Evolutionary conservation across 106 monocot species (phyloP), one percentile per base, ranked within the genome.

Genomic region (Dioscorea dumetorum): DNA sequence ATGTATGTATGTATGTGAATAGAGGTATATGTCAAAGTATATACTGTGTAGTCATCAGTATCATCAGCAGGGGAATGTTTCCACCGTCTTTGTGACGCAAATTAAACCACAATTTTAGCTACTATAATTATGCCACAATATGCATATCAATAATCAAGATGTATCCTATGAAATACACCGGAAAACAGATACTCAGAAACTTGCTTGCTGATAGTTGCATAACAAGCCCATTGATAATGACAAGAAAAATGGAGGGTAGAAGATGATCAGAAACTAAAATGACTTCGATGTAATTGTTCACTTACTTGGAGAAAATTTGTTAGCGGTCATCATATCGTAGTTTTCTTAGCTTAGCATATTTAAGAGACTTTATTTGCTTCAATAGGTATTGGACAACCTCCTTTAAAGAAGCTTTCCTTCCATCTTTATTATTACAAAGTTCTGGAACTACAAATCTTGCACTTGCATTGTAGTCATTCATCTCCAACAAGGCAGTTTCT

Each of bases 391-490:
- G 57, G 21, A 79, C 68, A 22, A 67, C 73, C n/a, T 79, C 78
- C 33, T 67, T 73, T 56, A 79, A 21, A 17, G 52, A 68, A 31
- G 78, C 78, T 63, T 33, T 79, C 61, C 78, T 73, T 12, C 49
- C 63, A 58, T 79, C 78, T 33, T 73, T 79, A 41, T 18, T 57
- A 24, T 79, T 72, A 73, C 78, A 79, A 20, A 79, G 68, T 56
- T 79, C 78, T 21, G 72, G 73, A 22, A 79, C 49, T 41, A 51
- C 53, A 17, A 68, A 72, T 57, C 78, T 72, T 12, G 71, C 77
- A 50, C 77, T 77, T 49, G 77, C 71, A 64, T 77, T 77, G 71
- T 77, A 77, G 11, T 59, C 49, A 72, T 78, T 78, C 22, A 78
- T 72, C 66, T 78, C 78, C 49, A 61, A 13, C 68, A 79, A 69